Percentiles rank a stretch among this genome's conserved stretches.
phyloP scores from a whole-genome alignment of 2,329 filamentous ascomycete species.

The Thielaviopsis ethacetica region DNA sequence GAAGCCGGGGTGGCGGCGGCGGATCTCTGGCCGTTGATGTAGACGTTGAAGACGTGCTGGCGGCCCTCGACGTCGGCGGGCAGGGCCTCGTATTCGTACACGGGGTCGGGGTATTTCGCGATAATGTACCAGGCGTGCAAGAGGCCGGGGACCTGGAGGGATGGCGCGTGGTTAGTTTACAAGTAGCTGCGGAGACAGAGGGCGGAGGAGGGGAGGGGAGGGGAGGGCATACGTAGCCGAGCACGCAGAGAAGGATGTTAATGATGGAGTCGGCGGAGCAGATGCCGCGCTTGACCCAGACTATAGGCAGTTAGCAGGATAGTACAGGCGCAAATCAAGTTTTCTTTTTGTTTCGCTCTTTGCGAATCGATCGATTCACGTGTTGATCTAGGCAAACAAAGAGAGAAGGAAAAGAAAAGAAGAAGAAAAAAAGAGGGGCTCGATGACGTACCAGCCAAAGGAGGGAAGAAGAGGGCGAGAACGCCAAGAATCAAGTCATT shows the following conservation, averaged over 20 bases:
- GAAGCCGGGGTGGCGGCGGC: conserved; percentile 20
- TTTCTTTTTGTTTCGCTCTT: background rate
- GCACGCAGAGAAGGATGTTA: conserved; percentile 76
- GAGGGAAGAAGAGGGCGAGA: conserved; percentile 48
- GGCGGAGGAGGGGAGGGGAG: background rate
- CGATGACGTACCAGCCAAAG: conserved; percentile 39
- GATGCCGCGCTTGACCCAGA: conserved; percentile 93
- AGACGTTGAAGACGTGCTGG: conserved; percentile 65
- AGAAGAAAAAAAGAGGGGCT: background rate
- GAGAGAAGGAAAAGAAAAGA: no score
- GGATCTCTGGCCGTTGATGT: conserved; percentile 24
- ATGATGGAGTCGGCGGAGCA: conserved; percentile 87
- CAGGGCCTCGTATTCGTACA: conserved; percentile 53
- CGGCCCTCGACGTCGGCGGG: conserved; percentile 40
- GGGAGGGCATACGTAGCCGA: conserved; percentile 42
- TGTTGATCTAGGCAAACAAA: background rate
- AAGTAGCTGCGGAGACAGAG: background rate
- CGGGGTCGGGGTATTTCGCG: conserved; percentile 63
- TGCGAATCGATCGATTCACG: conserved; percentile 9
- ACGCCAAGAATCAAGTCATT: conserved; percentile 47
- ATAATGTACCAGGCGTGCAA: conserved; percentile 98
- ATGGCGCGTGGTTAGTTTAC: background rate
- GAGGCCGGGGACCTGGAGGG: conserved; percentile 55
- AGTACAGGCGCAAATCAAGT: no score
- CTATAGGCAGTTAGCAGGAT: conserved; percentile 25